Conservation (phyloP, 768 basidiomycete genomes). For the Pisolithus microcarpus region DNA sequence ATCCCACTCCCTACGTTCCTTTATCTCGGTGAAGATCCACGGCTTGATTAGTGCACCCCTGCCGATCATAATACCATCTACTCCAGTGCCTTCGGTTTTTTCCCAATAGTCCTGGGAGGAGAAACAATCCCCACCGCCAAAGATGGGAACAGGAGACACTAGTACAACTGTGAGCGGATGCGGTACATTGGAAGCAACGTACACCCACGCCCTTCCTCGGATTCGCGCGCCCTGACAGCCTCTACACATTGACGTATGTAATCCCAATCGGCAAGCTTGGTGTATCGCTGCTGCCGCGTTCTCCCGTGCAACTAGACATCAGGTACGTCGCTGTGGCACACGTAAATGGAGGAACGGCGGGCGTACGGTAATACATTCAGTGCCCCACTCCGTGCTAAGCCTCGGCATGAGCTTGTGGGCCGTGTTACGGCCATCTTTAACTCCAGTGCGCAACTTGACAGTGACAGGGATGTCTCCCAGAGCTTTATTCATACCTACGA, state of each 20-base stretch:
- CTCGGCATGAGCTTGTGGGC: constrained; percentile 90
- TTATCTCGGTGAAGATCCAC: constrained; percentile 93
- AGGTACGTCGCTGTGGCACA: not conserved
- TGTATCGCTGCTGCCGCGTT: constrained; percentile 91
- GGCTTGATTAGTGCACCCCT: constrained; percentile 95
- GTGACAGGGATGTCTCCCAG: constrained; percentile 89
- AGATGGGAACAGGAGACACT: constrained; percentile 88
- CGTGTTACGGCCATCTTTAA: constrained; percentile 80
- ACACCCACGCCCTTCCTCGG: constrained; percentile 61
- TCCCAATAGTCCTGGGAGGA: constrained; percentile 79
- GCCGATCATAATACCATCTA: constrained; percentile 94
- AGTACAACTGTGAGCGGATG: constrained; percentile 1
- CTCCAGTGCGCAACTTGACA: constrained; percentile 86
- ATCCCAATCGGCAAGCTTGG: constrained; percentile 87
- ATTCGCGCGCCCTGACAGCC: constrained; percentile 63
- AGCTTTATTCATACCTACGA: constrained; percentile 87
- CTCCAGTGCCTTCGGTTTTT: constrained; percentile 68
- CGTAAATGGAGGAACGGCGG: not conserved
- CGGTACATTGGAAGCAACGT: not conserved
- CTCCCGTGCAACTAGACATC: constrained; percentile 81
- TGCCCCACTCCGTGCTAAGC: constrained; percentile 46
- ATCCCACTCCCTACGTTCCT: constrained; percentile 90
- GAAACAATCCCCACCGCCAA: constrained; percentile 94
- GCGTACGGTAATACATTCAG: constrained; percentile 39
- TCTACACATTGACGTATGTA: constrained; percentile 87